These are phyloP conservation scores for Gossypium bickii DNA, from an alignment of 345 rosid species.

Conservation along the genomic window DNA sequence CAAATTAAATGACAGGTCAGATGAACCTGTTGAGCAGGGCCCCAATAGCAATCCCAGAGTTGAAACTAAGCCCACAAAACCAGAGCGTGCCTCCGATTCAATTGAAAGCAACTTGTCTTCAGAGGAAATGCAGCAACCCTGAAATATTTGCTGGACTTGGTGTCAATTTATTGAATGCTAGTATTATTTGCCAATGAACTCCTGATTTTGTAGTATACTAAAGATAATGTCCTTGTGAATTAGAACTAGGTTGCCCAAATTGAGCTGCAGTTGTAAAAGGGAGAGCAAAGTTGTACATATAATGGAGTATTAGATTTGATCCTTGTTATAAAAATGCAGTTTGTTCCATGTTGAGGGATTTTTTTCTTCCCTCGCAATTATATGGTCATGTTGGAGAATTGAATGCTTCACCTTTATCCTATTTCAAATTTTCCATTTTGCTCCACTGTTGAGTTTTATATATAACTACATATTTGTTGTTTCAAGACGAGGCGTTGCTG, in stretches of 20 bases:
- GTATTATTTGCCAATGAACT: neutral
- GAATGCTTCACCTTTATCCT: too few relatives aligned
- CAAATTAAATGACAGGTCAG: slow-evolving; percentile 47
- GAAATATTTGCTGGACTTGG: slow-evolving; percentile 11
- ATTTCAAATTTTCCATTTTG: too few relatives aligned
- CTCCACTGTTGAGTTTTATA: too few relatives aligned
- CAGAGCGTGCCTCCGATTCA: slow-evolving; percentile 23
- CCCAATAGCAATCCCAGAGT: slow-evolving; percentile 21
- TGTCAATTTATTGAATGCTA: neutral
- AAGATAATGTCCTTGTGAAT: slow-evolving; percentile 6
- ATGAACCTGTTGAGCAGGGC: slow-evolving; percentile 36
- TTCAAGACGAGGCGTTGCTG: too few relatives aligned
- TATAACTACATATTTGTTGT: too few relatives aligned
- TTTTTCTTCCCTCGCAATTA: too few relatives aligned
- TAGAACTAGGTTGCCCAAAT: neutral
- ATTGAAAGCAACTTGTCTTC: slow-evolving; percentile 38
- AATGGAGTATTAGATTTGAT: neutral
- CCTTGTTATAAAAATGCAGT: neutral
- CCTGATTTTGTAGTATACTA: neutral
- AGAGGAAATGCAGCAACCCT: slow-evolving; percentile 51
- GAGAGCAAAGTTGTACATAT: slow-evolving; percentile 18
- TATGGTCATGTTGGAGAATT: too few relatives aligned
- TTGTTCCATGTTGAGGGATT: neutral
- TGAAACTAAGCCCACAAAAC: slow-evolving; percentile 19
- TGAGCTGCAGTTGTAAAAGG: slow-evolving; percentile 12